phyloP scores from a whole-genome alignment of 2,329 filamentous ascomycete species.

The Sclerotiophoma versabilis region DNA sequence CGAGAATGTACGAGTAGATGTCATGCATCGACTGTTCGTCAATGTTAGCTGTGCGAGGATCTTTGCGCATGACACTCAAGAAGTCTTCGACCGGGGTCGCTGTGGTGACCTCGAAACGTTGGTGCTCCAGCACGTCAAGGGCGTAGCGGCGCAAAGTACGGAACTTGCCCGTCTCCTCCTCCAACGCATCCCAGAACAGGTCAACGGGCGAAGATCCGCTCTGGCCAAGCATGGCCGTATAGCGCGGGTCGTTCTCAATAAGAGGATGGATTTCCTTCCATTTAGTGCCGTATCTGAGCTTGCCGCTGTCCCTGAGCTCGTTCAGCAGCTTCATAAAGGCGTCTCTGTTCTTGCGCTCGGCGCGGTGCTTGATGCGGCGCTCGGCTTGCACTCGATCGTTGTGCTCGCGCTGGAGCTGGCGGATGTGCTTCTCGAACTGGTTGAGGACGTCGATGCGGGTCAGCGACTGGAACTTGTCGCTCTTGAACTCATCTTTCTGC shows the following conservation, averaged over 20 bases:
- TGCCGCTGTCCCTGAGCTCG: conserved; percentile 76
- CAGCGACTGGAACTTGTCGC: conserved; percentile 82
- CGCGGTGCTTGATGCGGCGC: conserved; percentile 79
- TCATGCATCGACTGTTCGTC: conserved; percentile 78
- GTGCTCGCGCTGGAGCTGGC: conserved; percentile 85
- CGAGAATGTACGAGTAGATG: conserved; percentile 86
- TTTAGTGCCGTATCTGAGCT: conserved; percentile 88
- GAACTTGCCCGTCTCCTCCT: conserved; percentile 90
- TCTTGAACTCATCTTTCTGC: conserved; percentile 76
- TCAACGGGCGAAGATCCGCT: conserved; percentile 85
- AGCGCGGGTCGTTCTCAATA: conserved; percentile 82
- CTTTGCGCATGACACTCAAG: conserved; percentile 78
- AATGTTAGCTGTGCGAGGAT: conserved; percentile 88
- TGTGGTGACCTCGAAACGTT: conserved; percentile 86
- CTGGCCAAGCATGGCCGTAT: conserved; percentile 82
- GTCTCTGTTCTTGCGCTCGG: conserved; percentile 87
- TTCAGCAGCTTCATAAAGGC: conserved; percentile 76
- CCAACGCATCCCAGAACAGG: conserved; percentile 93
- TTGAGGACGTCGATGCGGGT: conserved; percentile 89
- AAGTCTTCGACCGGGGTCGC: conserved; percentile 92
- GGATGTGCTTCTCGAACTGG: conserved; percentile 95
- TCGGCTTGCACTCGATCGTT: conserved; percentile 90
- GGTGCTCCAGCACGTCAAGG: conserved; percentile 89
- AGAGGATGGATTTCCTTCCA: conserved; percentile 82
- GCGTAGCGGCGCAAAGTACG: conserved; percentile 83